Conservation (phyloP, 2,329 filamentous ascomycete genomes). For the Bipolaris victoriae region DNA sequence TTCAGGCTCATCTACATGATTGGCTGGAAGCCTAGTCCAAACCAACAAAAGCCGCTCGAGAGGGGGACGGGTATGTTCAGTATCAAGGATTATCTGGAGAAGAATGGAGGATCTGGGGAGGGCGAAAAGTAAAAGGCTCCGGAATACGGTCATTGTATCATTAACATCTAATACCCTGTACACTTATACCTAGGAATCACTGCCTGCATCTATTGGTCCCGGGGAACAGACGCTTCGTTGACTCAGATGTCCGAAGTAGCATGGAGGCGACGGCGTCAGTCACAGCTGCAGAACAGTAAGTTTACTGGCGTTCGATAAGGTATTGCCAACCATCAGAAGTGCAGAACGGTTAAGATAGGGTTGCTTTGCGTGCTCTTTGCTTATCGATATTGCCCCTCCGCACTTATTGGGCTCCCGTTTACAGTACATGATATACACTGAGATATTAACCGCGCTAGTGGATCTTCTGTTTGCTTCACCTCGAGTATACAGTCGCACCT, state of each 20-base stretch:
- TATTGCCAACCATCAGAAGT: no score
- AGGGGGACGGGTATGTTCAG: conserved; percentile 87
- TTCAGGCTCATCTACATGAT: conserved; percentile 99
- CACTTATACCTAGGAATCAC: no score
- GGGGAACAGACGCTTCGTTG: no score
- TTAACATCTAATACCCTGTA: not conserved
- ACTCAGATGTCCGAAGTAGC: no score
- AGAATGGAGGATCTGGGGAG: conserved; percentile 45
- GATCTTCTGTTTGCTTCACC: not conserved
- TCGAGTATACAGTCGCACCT: not conserved
- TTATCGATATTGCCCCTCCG: not conserved
- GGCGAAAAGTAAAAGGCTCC: conserved; percentile 15
- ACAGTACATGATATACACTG: not conserved
- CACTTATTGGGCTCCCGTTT: not conserved
- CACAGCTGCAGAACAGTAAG: not conserved
- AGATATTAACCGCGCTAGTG: not conserved
- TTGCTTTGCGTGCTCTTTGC: not conserved
- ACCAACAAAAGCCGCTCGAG: conserved; percentile 78
- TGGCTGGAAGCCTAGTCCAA: conserved; percentile 86
- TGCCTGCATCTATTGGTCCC: not conserved
- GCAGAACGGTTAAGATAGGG: no score
- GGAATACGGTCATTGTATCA: not conserved
- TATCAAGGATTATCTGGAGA: conserved; percentile 78
- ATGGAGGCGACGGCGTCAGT: not conserved
- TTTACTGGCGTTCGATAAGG: not conserved